These are phyloP conservation scores for Lasiosphaeria hispida DNA, from an alignment of 495 filamentous ascomycete genomes.

Conservation along the genomic window DNA sequence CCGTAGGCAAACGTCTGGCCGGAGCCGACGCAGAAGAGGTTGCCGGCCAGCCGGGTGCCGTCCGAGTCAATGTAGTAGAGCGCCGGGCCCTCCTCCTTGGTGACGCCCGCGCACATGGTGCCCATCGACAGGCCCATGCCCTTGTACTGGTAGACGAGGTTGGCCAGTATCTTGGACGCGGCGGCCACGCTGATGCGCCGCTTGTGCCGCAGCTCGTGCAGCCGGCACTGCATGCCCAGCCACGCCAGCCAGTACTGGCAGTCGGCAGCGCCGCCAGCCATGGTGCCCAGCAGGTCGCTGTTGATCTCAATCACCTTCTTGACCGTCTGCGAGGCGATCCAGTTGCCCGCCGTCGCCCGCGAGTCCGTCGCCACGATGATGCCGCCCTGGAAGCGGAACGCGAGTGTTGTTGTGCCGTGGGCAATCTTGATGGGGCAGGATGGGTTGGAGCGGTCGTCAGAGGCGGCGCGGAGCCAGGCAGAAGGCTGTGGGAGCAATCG, in stretches of 20 bases:
- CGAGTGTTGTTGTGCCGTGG: conserved; percentile 97
- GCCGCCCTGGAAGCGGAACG: conserved; percentile 94
- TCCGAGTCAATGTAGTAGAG: conserved; percentile 99
- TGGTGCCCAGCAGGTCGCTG: conserved; percentile 87
- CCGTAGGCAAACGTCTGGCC: conserved; percentile 99
- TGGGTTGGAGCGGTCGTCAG: conserved; percentile 95
- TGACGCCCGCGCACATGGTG: conserved; percentile 98
- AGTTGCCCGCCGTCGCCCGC: conserved; percentile 91
- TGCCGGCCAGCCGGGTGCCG: conserved; percentile 86
- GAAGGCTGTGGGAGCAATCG: conserved; percentile 56
- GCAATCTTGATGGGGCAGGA: conserved; percentile 98
- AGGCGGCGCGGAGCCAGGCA: conserved; percentile 92
- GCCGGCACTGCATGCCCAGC: conserved; percentile 96
- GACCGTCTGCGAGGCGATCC: conserved; percentile 98
- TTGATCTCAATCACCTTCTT: conserved; percentile 99
- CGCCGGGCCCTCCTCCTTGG: conserved; percentile 90
- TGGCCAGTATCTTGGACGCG: conserved; percentile 96
- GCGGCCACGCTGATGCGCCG: conserved; percentile 96
- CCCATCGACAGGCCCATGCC: conserved; percentile 97
- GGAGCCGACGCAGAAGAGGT: conserved; percentile 96
- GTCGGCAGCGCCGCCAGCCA: conserved; percentile 98
- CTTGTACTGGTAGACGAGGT: conserved; percentile 97
- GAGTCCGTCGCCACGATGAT: conserved; percentile 99
- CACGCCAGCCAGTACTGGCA: conserved; percentile 99
- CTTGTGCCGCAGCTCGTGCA: conserved; percentile 98